These are phyloP conservation scores for Amphibolis antarctica DNA, from an alignment of 106 monocot species.

Conservation along the genomic window DNA sequence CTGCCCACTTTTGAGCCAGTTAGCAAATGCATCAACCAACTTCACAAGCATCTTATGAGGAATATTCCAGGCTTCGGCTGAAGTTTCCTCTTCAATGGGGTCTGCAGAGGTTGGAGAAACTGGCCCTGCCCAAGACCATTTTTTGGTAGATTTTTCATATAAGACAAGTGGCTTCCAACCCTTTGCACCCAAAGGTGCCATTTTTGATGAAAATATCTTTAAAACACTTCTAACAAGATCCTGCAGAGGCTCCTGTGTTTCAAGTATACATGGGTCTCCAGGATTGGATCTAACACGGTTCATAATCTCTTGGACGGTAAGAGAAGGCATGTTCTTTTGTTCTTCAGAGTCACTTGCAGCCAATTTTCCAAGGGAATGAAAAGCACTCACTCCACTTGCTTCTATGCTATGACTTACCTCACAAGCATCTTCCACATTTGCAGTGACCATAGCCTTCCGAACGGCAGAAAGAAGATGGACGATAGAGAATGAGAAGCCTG, in stretches of 20 bases:
- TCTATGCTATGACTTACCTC: conserved; percentile 10
- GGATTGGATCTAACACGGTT: conserved; percentile 66
- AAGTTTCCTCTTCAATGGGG: conserved; percentile 69
- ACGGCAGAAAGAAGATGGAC: conserved; percentile 88
- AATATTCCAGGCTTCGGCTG: conserved; percentile 82
- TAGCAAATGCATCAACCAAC: conserved; percentile 95
- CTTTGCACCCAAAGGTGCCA: conserved; percentile 91
- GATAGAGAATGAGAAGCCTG: conserved; percentile 94
- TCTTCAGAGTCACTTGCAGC: conserved; percentile 15
- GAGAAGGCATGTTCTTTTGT: conserved; percentile 35
- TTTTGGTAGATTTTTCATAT: conserved; percentile 74
- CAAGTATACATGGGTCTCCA: conserved; percentile 87
- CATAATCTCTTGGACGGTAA: conserved; percentile 81
- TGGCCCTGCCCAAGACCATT: conserved; percentile 77
- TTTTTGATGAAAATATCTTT: conserved; percentile 84
- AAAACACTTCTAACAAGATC: conserved; percentile 89
- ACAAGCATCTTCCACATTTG: conserved; percentile 29
- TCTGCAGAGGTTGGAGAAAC: conserved; percentile 33
- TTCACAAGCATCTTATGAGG: conserved; percentile 95
- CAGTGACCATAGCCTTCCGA: conserved; percentile 60
- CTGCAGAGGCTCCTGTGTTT: conserved; percentile 83
- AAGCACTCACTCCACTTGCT: conserved; percentile 13
- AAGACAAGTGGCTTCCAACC: conserved; percentile 64
- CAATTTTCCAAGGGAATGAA: conserved; percentile 18
- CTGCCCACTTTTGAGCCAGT: conserved; percentile 87